Evolutionary conservation across 108 stramenopile genomes (phyloP).

Genomic region (Bacterosira constricta): DNA sequence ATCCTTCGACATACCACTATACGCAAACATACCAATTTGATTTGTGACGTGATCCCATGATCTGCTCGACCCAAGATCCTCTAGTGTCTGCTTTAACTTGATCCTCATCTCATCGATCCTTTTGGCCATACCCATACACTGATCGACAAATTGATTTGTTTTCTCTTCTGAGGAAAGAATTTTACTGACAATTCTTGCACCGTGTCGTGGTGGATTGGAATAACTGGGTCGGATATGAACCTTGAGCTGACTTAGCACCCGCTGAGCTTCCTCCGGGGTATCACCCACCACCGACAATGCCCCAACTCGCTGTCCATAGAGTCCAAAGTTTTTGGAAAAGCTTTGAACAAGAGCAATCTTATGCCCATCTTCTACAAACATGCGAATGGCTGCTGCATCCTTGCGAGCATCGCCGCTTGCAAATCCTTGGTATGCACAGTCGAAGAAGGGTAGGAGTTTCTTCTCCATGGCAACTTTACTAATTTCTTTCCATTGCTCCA

Average conservation of each 20-base stretch:
- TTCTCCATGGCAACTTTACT: conserved; percentile 79
- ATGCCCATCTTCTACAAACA: conserved; percentile 98
- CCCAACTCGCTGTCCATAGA: conserved; percentile 98
- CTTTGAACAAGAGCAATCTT: conserved; percentile 92
- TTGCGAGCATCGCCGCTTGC: conserved; percentile 93
- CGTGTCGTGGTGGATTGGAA: conserved; percentile 97
- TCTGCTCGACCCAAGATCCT: conserved; percentile 75
- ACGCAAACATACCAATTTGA: conserved; percentile 99
- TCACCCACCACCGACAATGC: conserved; percentile 91
- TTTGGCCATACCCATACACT: conserved; percentile 98
- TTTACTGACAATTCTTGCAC: conserved; percentile 93
- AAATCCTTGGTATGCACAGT: conserved; percentile 98
- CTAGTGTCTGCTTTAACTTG: conserved; percentile 72
- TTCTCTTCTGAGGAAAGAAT: conserved; percentile 86
- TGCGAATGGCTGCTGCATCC: conserved; percentile 93
- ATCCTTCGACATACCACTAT: conserved; percentile 90
- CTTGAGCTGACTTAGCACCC: conserved; percentile 96
- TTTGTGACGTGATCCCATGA: conserved; percentile 97
- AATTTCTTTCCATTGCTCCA: conserved; percentile 96
- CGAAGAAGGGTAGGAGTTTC: conserved; percentile 93
- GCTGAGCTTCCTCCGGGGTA: conserved; percentile 88
- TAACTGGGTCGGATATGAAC: conserved; percentile 97
- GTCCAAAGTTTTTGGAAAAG: conserved; percentile 99
- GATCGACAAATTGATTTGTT: conserved; percentile 81
- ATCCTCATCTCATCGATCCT: conserved; percentile 93